Base-by-base conservation (phyloP, 495 filamentous ascomycete species). In the Aspergillus taichungensis region DNA sequence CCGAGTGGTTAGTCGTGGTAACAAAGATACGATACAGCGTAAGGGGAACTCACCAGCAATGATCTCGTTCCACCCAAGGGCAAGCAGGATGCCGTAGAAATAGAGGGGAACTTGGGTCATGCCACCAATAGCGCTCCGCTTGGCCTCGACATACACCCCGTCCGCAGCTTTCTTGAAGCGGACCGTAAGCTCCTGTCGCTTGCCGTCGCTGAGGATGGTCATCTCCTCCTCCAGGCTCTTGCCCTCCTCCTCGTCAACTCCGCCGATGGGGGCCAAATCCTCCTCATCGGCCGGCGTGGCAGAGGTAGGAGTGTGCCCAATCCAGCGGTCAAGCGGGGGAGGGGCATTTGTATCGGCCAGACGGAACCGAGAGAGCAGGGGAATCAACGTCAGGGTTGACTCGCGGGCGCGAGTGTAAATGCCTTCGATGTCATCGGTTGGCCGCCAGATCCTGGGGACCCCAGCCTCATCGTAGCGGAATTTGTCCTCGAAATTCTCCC, bases 401-500 rank as follows among this genome's bases (percentile, higher is more conserved):
- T 96, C 90, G 43, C 89, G 84, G 8, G 92, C 88, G 37, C 77
- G 79, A 9, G 90, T 95, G 60, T 96, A 98, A 39, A 91, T 64
- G 36, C 89, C 88, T 64, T 98, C 94, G 55, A 98, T 97, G 60
- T 97, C 92, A 61, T 98, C 92, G 0, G 84, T 90, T 2, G 92
- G 92, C 13, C 94, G 83, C 92, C 92, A 98, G 57, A 98, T 95
- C 32, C 92, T 75, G 5, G 92, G 92, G 3, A 98, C 94, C 31
- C 94, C 94, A 10, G 79, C 81, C 38, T 94, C 90, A 51, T 98
- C 94, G 55, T 98, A 98, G 45, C 92, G 85, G 76, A 98, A 98
- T 60, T 94, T 95, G 67, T 98, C 92, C 56, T 98, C 92, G 52
- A 98, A 98, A 64, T 96, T 97, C 67, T 98, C 92, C 6, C 92